phyloP scores from a whole-genome alignment of 371 early-diverging fungal species.

The Mortierella sp. region DNA sequence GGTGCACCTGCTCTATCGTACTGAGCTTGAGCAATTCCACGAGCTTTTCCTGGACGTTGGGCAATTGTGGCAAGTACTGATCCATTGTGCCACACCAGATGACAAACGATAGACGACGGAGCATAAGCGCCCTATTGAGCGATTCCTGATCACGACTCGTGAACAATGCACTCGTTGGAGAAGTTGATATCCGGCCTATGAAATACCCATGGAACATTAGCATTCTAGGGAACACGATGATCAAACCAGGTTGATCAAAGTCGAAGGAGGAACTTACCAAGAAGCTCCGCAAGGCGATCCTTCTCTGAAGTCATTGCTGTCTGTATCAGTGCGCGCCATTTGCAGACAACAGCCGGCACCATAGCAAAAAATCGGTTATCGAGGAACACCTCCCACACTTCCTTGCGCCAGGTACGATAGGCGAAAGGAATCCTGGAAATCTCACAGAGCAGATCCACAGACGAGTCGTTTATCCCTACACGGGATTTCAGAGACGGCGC shows the following conservation, averaged over 20 bases:
- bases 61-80: conserved; percentile 84
- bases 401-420: conserved; percentile 80
- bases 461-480: conserved; percentile 36
- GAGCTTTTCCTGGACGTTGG: conserved; percentile 87
- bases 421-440: conserved; percentile 74
- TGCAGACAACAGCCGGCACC: conserved; percentile 57
- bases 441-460: conserved; percentile 57
- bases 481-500: conserved; percentile 75
- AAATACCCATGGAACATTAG: background rate
- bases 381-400: conserved; percentile 83
- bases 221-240: background rate
- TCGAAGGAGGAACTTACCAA: conserved; percentile 53
- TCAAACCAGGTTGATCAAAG: background rate
- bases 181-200: conserved; percentile 72
- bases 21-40: conserved; percentile 85
- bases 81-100: conserved; percentile 80
- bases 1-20: conserved; percentile 75
- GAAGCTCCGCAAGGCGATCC: conserved; percentile 75
- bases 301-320: conserved; percentile 76
- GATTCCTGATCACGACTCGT: conserved; percentile 87
- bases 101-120: conserved; percentile 83
- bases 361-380: conserved; percentile 81
- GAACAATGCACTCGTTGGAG: conserved; percentile 79
- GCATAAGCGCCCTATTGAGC: conserved; percentile 67
- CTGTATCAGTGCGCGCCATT: conserved; percentile 78